Evolutionary conservation across 306 rosid species (phyloP), one percentile per base, ranked within the genome.

Genomic region (Quillaja saponaria): DNA sequence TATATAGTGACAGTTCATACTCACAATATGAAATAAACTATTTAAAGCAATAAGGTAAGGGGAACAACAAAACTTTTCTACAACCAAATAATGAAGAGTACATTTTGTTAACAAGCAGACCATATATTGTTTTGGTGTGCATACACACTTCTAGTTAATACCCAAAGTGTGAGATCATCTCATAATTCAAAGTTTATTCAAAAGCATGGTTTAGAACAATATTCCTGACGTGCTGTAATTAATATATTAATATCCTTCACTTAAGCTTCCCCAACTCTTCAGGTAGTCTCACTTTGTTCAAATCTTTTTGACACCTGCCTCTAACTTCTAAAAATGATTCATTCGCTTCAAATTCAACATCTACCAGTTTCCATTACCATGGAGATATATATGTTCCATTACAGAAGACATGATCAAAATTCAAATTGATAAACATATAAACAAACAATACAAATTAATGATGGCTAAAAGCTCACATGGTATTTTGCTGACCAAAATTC

Each of bases 401-500:
- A n/a, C n/a, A n/a, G n/a, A n/a, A n/a, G n/a, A n/a, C n/a, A n/a
- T n/a, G n/a, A n/a, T n/a, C n/a, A n/a, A n/a, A n/a, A n/a, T n/a
- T n/a, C n/a, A n/a, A n/a, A n/a, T n/a, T n/a, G n/a, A n/a, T n/a
- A 10, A 37, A 37, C 6, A 10, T 37, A 37, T 5, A 5, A 37
- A 37, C 6, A 37, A 10, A 37, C 40, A 5, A 51, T 61, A 35
- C 13, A 69, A 48, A 45, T 65, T 42, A 59, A 64, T 9, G 3
- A 39, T 11, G 38, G 18, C 50, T 48, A 41, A 53, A 55, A 65
- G 59, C 91, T 88, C 68, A 91, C 97, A 76, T 71, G 84, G 85
- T 75, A 88, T 62, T 80, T 86, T 88, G 80, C 76, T 71, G 61
- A 88, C 84, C 16, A 85, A 69, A 63, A 67, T 76, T 31, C 97